Base-by-base conservation (phyloP, 2,329 filamentous ascomycete species). In the Aspergillus tubingensis region DNA sequence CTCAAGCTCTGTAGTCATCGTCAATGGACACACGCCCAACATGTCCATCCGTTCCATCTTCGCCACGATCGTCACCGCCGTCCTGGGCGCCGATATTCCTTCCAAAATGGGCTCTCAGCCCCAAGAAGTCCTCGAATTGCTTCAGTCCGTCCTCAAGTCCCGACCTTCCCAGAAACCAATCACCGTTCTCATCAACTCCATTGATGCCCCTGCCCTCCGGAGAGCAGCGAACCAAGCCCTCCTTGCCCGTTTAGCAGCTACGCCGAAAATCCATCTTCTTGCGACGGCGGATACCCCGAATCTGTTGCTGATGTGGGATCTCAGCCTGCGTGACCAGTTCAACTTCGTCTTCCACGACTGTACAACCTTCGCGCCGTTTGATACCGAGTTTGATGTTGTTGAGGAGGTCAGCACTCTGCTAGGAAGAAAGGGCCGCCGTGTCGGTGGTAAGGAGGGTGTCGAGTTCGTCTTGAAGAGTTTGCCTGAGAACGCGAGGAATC, bases 311-410 rank as follows among this genome's bases (percentile, higher is more conserved):
- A 83, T 98, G 54, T 99, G 94, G 93, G 92, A 97, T 76, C 88
- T 91, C 56, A 88, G 88, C 57, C 83, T 93, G n/a, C 89, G 91
- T 50, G 89, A 91, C 15, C 86, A 90, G 27, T 91, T 93, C 77
- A 90, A 91, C 74, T 93, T 97, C 67, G 81, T 92, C 27, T 97
- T 96, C 77, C 95, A 99, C 79, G 93, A 99, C 78, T 90, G 90
- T 70, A 98, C 95, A 1, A 98, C 95, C 0, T 97, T 96, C 72
- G 82, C 85, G 0, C 84, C 91, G 0, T 91, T 91, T 68, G 81
- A 83, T 10, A 83, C 84, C 3, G 92, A 96, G 74, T 79, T 92
- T 7, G 91, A 96, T 70, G 87, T 91, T 2, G 92, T 98, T 3
- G 92, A 98, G 73, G 91, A 92, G 64, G 92, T 98, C 13, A 91